Base-by-base conservation (phyloP, 2,329 filamentous ascomycete species). In the Taxawa tesnikishii region DNA sequence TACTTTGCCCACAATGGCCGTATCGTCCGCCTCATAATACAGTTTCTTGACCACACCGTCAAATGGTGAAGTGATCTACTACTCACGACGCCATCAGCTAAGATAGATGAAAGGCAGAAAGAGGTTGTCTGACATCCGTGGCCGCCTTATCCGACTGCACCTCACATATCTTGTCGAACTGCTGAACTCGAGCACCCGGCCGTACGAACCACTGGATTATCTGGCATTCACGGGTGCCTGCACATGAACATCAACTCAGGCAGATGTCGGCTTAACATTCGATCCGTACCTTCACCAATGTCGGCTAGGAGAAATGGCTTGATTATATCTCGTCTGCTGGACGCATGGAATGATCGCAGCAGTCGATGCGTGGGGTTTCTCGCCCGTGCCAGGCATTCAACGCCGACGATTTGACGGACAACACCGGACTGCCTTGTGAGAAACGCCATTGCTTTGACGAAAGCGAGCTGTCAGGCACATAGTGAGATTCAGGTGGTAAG, bases 171-270 rank as follows among this genome's bases (percentile, higher is more conserved):
- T 88, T 90, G 46, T 92, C 90, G 70, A 94, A 98, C 63, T 98
- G 88, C 63, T 98, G 87, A 47, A 98, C 87, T 36, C 82, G 78
- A 21, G 90, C 90, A 37, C 87, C 88, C 30, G 92, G 85, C 60
- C 94, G 81, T 43, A 98, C 88, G 55, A 96, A 98, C 90, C 90
- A 98, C 65, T 98, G 90, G 49, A 96, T 96, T 50, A 98, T 83
- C 59, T 98, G 90, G 52, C 90, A 94, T 62, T 98, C 90, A 53
- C 90, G 87, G 50, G 96, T 98, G 34, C 90, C 90, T 90, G 46
- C 9, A 28, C 8, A 6, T 32, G 10, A 9, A 5, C 11, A 33
- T 33, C 26, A 31, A 46, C 28, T 37, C 23, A 45, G 43, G 33
- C 12, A 28, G 21, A 18, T 6, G 13, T 17, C 15, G 24, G 14